Evolutionary conservation across 2,329 filamentous ascomycete species (phyloP).

Genomic region (Emericellopsis cladophorae): DNA sequence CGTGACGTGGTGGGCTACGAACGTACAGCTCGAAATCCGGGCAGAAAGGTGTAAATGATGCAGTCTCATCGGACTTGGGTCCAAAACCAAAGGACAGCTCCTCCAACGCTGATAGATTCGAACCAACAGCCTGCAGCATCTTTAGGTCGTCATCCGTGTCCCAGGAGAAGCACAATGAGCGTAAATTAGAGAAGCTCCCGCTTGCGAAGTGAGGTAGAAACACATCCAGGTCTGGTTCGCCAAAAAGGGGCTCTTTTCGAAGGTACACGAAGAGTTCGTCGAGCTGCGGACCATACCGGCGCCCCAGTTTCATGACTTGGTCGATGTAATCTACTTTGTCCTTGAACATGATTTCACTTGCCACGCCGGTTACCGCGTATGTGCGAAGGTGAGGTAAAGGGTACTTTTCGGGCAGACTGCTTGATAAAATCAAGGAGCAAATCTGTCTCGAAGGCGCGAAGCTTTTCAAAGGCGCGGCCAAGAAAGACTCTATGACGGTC

Average conservation of each 20-base stretch:
- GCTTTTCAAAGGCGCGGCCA: background rate
- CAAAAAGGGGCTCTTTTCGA: background rate
- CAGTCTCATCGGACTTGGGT: background rate
- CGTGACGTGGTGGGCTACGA: background rate
- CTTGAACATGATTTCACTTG: background rate
- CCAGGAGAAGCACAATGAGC: background rate
- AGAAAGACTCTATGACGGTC: background rate
- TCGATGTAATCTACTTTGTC: background rate
- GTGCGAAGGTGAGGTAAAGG: background rate
- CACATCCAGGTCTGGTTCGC: background rate
- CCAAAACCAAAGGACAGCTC: background rate
- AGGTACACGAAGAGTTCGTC: background rate
- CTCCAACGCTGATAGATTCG: background rate
- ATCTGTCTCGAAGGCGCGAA: background rate
- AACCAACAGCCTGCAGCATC: background rate
- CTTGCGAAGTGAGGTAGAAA: background rate
- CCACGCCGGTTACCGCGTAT: background rate
- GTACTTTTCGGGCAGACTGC: background rate
- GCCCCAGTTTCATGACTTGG: background rate
- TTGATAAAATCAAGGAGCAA: background rate
- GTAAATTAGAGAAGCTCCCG: background rate
- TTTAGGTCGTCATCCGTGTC: background rate
- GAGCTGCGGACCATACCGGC: background rate
- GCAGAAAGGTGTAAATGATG: background rate
- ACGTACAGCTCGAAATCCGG: background rate